These are phyloP conservation scores for Allium sativum DNA, from an alignment of 106 monocot species.

Conservation along the genomic window DNA sequence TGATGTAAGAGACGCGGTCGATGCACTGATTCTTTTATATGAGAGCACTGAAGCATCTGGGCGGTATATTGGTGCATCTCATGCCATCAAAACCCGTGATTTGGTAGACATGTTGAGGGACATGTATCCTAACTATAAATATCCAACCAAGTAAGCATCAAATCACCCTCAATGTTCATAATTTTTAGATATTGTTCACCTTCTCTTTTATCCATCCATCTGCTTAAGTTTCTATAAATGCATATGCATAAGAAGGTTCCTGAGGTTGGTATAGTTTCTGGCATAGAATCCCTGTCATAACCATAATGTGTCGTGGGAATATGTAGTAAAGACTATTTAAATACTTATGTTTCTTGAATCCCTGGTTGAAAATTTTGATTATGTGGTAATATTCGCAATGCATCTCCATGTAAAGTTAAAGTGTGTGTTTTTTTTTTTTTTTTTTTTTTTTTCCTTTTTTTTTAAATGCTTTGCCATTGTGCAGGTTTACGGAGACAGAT, in stretches of 20 bases:
- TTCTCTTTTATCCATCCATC: too few relatives aligned
- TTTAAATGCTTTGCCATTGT: too few relatives aligned
- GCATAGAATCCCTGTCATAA: background rate
- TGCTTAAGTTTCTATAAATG: background rate
- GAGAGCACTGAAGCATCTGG: slow-evolving; percentile 40
- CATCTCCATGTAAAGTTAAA: too few relatives aligned
- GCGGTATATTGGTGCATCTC: slow-evolving; percentile 29
- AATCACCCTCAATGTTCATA: background rate
- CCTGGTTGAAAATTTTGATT: too few relatives aligned
- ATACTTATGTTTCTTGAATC: too few relatives aligned
- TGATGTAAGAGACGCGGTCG: slow-evolving; percentile 46
- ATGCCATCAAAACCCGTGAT: slow-evolving; percentile 2
- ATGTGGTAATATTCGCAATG: too few relatives aligned
- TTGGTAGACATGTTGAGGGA: slow-evolving; percentile 26
- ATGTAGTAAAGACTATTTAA: too few relatives aligned
- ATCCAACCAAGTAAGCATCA: slow-evolving; percentile 17
- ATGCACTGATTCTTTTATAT: slow-evolving; percentile 25
- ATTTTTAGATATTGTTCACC: too few relatives aligned
- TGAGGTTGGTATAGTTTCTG: slow-evolving; percentile 3
- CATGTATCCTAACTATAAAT: slow-evolving; percentile 27
- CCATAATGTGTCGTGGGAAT: too few relatives aligned
- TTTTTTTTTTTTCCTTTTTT: too few relatives aligned
- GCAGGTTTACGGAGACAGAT: too few relatives aligned
- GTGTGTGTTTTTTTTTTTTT: too few relatives aligned
- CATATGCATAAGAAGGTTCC: background rate